Base-by-base conservation (phyloP, 139 green algal genomes). In the Chlorella sp. region DNA sequence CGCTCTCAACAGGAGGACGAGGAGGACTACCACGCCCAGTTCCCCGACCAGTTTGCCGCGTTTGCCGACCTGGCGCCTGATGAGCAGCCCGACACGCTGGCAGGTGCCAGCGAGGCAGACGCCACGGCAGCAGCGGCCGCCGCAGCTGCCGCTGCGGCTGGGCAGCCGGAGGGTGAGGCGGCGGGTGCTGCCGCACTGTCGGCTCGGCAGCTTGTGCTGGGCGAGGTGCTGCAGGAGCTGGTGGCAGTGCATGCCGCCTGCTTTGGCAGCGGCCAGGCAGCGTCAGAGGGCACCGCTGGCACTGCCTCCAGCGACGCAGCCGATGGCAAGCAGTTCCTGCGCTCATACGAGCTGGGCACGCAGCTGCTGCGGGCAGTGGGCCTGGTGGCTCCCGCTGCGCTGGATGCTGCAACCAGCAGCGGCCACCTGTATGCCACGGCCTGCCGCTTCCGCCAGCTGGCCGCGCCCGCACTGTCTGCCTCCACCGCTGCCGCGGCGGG, bases 61-160 rank as follows among this genome's bases (percentile, higher is more conserved):
- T 98, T 96, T 92, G 85, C 85, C 34, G 94, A 98, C 83, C 60
- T 98, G 69, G 89, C 86, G 4, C 76, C 75, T 19, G 34, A 86
- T 5, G 77, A 83, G 60, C 56, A 69, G 60, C 77, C 77, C 43
- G 77, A 83, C 77, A 83, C 77, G 16, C 58, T 83, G 77, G 60
- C 77, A 7, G 77, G 77, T 19, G 90, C 92, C 34, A 87, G 89
- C 14, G 87, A 90, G 65, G 88, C 73, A 26, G 51, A 60, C 16
- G 51, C 51, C 51, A 26, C 51, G 17, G 81, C 68, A 44, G 70
- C n/a, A 5, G 78, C 78, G 0, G 62, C 60, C 28, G 60, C 62
- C 1, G 78, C 78, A 0, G 78, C 32, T 20, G 43, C 79, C 9
- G 64, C 79, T 22, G 64, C 43, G 0, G 79, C 43, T 1, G 34